phyloP scores from a whole-genome alignment of 176 grass and related monocot species.

The Oryza longistaminata region DNA sequence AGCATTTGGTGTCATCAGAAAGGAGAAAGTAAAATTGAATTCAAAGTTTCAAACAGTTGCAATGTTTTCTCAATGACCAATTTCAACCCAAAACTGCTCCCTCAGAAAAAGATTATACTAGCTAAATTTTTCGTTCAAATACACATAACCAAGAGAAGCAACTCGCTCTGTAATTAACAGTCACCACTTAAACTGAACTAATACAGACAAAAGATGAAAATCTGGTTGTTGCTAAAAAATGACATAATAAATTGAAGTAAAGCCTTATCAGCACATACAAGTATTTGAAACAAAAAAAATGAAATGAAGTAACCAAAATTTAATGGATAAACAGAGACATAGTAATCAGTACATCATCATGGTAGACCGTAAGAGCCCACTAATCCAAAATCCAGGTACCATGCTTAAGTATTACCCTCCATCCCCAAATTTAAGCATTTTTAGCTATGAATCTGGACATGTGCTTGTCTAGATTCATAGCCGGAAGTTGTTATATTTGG shows the following conservation, averaged over 20 bases:
- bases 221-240: background rate
- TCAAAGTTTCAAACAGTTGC: background rate
- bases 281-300: background rate
- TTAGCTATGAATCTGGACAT: too few species aligned
- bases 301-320: background rate
- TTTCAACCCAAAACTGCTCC: background rate
- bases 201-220: background rate
- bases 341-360: background rate
- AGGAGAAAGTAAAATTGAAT: background rate
- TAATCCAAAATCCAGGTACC: too few species aligned
- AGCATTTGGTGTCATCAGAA: background rate
- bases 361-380: background rate
- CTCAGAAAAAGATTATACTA: background rate
- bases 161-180: background rate
- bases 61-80: background rate
- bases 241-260: background rate
- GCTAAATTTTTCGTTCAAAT: background rate
- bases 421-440: too few species aligned
- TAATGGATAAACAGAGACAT: background rate
- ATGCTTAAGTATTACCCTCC: too few species aligned
- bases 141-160: background rate
- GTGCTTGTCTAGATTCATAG: too few species aligned
- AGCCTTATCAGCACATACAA: background rate
- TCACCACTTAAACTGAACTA: conserved; percentile 4
- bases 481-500: too few species aligned